A percentile compares a stretch with the other conserved stretches of the same genome.
Evolutionary conservation across 1,284 basidiomycete species (phyloP).

Genomic region (Irpex sp.): DNA sequence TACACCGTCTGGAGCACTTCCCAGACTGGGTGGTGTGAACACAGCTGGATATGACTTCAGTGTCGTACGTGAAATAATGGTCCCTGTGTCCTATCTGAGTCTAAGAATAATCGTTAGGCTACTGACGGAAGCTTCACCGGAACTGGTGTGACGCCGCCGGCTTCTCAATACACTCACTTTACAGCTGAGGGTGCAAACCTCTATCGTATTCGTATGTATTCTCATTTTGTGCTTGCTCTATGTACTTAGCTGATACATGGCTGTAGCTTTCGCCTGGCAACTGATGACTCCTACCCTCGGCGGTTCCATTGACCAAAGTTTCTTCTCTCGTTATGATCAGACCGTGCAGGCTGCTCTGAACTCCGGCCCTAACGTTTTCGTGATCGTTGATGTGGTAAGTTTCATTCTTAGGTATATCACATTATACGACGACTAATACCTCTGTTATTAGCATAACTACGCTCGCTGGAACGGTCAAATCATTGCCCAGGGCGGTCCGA

Average conservation of each 20-base stretch:
- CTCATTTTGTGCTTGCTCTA: not conserved
- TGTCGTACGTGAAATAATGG: constrained; percentile 20
- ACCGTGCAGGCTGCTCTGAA: constrained; percentile 47
- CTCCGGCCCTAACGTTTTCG: constrained; percentile 38
- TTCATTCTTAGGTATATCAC: too few species aligned
- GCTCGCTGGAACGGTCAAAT: constrained; percentile 49
- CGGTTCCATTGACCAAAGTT: constrained; percentile 41
- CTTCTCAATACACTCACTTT: constrained; percentile 41
- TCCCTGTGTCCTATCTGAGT: not conserved
- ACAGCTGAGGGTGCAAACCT: constrained; percentile 43
- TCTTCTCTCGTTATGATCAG: constrained; percentile 42
- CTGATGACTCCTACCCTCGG: constrained; percentile 47
- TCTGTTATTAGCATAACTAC: constrained; percentile 40
- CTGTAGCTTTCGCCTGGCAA: constrained; percentile 41
- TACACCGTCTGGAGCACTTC: constrained; percentile 19
- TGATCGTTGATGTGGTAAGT: constrained; percentile 46
- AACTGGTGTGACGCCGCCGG: constrained; percentile 34
- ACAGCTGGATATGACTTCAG: constrained; percentile 34
- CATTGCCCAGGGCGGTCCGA: constrained; percentile 52
- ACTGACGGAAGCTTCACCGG: constrained; percentile 43
- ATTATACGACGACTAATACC: too few species aligned
- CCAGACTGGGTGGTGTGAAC: constrained; percentile 42
- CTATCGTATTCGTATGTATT: constrained; percentile 39
- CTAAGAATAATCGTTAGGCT: constrained; percentile 16
- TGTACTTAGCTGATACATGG: not conserved